Evolutionary conservation across 148 eudicot genomes (phyloP), one percentile per base, ranked within the genome.

Genomic region (Dysphania ambrosioides): DNA sequence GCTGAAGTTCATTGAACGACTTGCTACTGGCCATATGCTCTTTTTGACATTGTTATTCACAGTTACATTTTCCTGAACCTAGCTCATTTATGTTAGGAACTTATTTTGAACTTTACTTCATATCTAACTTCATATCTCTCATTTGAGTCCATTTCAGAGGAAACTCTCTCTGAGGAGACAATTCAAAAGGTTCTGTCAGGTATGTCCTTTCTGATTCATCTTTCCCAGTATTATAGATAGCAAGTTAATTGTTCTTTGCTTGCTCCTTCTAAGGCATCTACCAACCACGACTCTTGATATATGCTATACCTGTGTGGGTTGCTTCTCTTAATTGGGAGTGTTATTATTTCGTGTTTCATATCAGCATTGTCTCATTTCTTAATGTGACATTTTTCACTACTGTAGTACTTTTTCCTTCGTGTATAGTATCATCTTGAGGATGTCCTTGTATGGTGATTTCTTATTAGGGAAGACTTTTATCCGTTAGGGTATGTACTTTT

Each of bases 171-270:
- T 4, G 91, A 92, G 86, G 92, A 90, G 72, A 88, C 91, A 51
- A 77, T 95, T 79, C 88, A 90, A 56, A 95, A 92, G 79, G 84
- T 87, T 80, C 70, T 95, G 35, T 86, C 93, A 67, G 97, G 98
- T 91, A 83, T 72, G 80, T 62, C 31, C 19, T 11, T 63, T 2
- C 23, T 7, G 8, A 7, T 65, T n/a, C 49, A n/a, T 36, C 34
- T 34, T 34, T 59, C 42, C 23, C 6, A 5, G 42, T 60, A 24
- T 66, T 15, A 40, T 27, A 55, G 27, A 21, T 51, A 36, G 38
- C 66, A 36, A 0, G 24, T 36, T n/a, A 26, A 15, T 35, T 2
- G 27, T n/a, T 19, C 4, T 19, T 21, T n/a, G 65, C 19, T 8
- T 30, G 36, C 19, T 27, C 35, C 6, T 56, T 23, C 7, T 23